These are phyloP conservation scores for Fusarium siculi DNA, from an alignment of 2,329 filamentous ascomycete genomes.

Conservation along the genomic window DNA sequence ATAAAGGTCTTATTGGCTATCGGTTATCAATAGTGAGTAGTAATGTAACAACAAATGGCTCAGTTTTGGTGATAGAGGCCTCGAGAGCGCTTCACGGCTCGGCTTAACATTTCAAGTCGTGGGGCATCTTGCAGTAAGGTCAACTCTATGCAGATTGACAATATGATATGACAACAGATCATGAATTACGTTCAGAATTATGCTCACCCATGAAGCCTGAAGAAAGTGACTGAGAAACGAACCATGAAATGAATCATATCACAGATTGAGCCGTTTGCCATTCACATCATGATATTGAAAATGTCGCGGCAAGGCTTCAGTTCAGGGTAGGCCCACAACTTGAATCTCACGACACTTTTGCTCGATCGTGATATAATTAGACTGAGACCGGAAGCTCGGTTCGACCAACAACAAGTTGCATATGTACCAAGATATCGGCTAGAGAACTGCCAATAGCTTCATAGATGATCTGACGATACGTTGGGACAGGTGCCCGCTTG, in stretches of 20 bases:
- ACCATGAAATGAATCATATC: too few relatives aligned
- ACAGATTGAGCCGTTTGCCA: not conserved
- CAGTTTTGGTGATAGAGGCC: not conserved
- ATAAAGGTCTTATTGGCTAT: constrained; percentile 31
- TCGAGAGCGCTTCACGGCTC: constrained; percentile 3
- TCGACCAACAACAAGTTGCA: not conserved
- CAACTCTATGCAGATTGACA: not conserved
- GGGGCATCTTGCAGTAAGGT: constrained; percentile 23
- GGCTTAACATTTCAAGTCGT: constrained; percentile 4
- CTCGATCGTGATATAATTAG: not conserved
- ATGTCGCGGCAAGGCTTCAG: fast-evolving
- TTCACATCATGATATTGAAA: not conserved
- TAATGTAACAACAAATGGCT: constrained; percentile 14
- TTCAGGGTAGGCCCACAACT: constrained; percentile 8
- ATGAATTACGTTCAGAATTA: not conserved
- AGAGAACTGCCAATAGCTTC: not conserved
- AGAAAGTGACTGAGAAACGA: not conserved
- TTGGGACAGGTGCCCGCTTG: not conserved
- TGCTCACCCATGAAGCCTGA: not conserved
- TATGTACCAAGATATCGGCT: not conserved
- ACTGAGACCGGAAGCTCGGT: not conserved
- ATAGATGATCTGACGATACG: constrained; percentile 30
- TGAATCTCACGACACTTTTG: not conserved
- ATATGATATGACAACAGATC: constrained; percentile 5
- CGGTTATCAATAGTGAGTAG: constrained; percentile 17